phyloP scores from a whole-genome alignment of 106 monocot species.

The Posidonia australis region DNA sequence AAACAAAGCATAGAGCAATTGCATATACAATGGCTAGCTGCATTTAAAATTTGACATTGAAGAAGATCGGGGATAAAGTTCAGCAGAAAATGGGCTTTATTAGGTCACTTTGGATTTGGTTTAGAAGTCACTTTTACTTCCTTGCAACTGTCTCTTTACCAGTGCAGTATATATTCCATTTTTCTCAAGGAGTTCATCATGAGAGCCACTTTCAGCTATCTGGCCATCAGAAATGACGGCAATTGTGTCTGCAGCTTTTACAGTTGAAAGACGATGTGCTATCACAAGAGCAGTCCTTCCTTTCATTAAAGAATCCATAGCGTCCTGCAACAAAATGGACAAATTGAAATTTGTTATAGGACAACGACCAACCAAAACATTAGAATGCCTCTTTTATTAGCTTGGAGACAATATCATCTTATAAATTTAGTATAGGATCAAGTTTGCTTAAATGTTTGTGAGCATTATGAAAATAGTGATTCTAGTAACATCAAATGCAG shows the following conservation, averaged over 20 bases:
- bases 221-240: slow-evolving; percentile 87
- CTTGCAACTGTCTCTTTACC: slow-evolving; percentile 83
- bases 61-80: no score
- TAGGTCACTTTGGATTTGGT: no score
- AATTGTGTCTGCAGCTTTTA: slow-evolving; percentile 79
- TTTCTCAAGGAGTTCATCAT: slow-evolving; percentile 61
- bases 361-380: background rate
- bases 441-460: no score
- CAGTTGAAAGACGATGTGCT: slow-evolving; percentile 93
- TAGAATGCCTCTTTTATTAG: background rate
- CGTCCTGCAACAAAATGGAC: slow-evolving; percentile 51
- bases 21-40: no score
- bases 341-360: background rate
- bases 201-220: slow-evolving; percentile 86
- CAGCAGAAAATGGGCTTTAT: no score
- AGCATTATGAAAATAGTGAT: no score
- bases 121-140: slow-evolving; percentile 37
- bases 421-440: background rate
- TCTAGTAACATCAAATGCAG: no score
- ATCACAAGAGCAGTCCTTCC: slow-evolving; percentile 96
- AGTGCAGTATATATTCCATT: slow-evolving; percentile 90
- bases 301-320: slow-evolving; percentile 96
- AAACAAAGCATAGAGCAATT: no score
- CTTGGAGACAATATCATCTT: background rate
- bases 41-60: no score